Evolutionary conservation across 139 green algal genomes (phyloP).

Genomic region (Coccomyxa sp.): DNA sequence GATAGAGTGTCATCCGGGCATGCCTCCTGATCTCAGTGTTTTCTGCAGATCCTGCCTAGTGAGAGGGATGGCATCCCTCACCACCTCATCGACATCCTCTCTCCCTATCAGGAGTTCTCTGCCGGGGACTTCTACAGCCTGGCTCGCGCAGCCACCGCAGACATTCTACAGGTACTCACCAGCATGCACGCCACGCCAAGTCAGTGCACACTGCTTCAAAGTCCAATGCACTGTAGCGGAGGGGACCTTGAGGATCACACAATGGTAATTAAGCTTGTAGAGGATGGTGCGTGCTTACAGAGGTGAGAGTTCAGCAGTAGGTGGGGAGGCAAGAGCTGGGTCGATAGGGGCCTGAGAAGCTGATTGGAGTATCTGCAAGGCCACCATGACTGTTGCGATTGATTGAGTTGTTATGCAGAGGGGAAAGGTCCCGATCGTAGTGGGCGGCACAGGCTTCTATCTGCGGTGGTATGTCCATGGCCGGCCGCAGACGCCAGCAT

Average conservation of each 20-base stretch:
- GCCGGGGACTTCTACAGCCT: slow-evolving; percentile 79
- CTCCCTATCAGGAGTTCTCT: slow-evolving; percentile 70
- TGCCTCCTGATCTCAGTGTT: neutral
- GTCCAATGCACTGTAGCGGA: too few relatives aligned
- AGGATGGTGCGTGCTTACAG: too few relatives aligned
- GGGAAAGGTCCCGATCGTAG: slow-evolving; percentile 80
- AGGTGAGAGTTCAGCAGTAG: too few relatives aligned
- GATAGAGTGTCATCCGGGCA: neutral
- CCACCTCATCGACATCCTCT: slow-evolving; percentile 87
- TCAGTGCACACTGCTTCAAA: too few relatives aligned
- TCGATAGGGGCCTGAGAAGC: too few relatives aligned
- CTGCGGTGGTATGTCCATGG: slow-evolving; percentile 84
- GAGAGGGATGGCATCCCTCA: slow-evolving; percentile 77
- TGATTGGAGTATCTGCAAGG: too few relatives aligned
- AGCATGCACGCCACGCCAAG: too few relatives aligned
- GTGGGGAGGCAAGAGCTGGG: too few relatives aligned
- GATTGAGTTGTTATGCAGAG: slow-evolving; percentile 31
- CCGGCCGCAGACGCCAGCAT: slow-evolving; percentile 52
- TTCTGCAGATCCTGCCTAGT: slow-evolving; percentile 44
- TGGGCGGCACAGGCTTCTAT: slow-evolving; percentile 94
- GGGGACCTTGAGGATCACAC: too few relatives aligned
- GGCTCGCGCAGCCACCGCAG: slow-evolving; percentile 49
- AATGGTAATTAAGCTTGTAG: too few relatives aligned
- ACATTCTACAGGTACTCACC: slow-evolving; percentile 64
- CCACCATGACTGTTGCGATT: neutral